phyloP scores from a whole-genome alignment of 2,329 filamentous ascomycete genomes.

The Pseudogymnoascus sp. region DNA sequence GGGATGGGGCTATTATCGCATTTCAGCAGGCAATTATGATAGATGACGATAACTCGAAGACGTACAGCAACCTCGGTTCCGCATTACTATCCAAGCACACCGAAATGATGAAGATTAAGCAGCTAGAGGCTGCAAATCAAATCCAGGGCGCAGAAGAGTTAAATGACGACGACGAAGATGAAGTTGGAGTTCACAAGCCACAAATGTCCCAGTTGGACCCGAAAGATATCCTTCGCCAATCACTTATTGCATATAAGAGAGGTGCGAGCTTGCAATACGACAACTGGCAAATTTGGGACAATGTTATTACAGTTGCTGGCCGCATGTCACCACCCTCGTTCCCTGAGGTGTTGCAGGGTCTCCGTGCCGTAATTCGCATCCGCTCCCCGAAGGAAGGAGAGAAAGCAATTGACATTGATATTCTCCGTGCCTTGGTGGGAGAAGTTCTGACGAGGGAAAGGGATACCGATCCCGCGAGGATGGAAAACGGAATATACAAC shows the following conservation, averaged over 20 bases:
- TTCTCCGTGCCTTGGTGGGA: slow-evolving; percentile 64
- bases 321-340: slow-evolving; percentile 69
- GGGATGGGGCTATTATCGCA: slow-evolving; percentile 70
- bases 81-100: slow-evolving; percentile 65
- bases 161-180: slow-evolving; percentile 26
- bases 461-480: slow-evolving; percentile 29
- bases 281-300: slow-evolving; percentile 94
- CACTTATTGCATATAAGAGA: slow-evolving; percentile 77
- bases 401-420: slow-evolving; percentile 64
- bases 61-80: slow-evolving; percentile 90
- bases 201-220: slow-evolving; percentile 19
- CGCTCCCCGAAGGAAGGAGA: slow-evolving; percentile 61
- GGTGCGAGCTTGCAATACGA: slow-evolving; percentile 76
- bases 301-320: slow-evolving; percentile 79
- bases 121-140: slow-evolving; percentile 2
- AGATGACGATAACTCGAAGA: slow-evolving; percentile 82
- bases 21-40: slow-evolving; percentile 77
- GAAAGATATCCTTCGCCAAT: slow-evolving; percentile 54
- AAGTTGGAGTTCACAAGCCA: slow-evolving; percentile 18
- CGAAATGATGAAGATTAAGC: slow-evolving; percentile 35
- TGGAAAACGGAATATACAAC: slow-evolving; percentile 28
- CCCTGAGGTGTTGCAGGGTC: slow-evolving; percentile 65
- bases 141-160: slow-evolving; percentile 22
- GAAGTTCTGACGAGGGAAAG: slow-evolving; percentile 51
- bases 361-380: slow-evolving; percentile 68